phyloP scores from a whole-genome alignment of 2,329 filamentous ascomycete species.

The Fusarium lateritium region DNA sequence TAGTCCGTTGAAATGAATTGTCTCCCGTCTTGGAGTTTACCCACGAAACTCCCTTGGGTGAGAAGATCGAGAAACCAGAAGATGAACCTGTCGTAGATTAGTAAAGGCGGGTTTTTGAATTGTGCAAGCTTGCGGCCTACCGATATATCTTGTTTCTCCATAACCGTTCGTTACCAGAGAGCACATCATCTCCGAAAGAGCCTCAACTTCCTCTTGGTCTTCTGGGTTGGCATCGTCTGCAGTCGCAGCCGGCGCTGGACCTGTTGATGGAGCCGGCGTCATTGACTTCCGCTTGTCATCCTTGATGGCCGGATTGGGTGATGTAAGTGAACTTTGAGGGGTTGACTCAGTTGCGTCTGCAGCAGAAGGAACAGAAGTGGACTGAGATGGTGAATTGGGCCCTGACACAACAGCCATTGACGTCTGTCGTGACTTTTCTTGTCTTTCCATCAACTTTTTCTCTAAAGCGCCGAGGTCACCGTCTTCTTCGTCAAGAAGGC shows the following conservation, averaged over 20 bases:
- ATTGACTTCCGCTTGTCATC: slow-evolving; percentile 53
- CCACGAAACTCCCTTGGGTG: slow-evolving; percentile 97
- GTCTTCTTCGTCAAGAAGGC: slow-evolving; percentile 88
- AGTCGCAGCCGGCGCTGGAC: slow-evolving; percentile 15
- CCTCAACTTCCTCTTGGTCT: slow-evolving; percentile 78
- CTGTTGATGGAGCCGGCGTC: slow-evolving; percentile 38
- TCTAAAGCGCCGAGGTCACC: slow-evolving; percentile 90
- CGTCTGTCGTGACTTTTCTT: slow-evolving; percentile 64
- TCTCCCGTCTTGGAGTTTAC: slow-evolving; percentile 99
- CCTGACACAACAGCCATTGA: slow-evolving; percentile 64
- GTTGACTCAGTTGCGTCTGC: slow-evolving; percentile 61
- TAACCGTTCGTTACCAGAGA: slow-evolving; percentile 95
- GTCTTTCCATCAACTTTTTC: slow-evolving; percentile 76
- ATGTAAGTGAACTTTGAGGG: slow-evolving; percentile 69
- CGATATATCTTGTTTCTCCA: slow-evolving; percentile 96
- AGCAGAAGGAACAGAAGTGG: slow-evolving; percentile 56
- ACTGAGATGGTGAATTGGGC: slow-evolving; percentile 67
- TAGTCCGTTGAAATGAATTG: slow-evolving; percentile 93
- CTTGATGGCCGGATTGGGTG: slow-evolving; percentile 62
- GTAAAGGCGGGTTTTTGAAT: neutral
- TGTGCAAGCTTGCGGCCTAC: slow-evolving; percentile 61
- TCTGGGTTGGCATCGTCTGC: slow-evolving; percentile 47
- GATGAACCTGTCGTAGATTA: slow-evolving; percentile 80
- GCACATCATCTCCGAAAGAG: slow-evolving; percentile 98
- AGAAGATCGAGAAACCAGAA: slow-evolving; percentile 98